Base-by-base conservation (phyloP, 805 yeast species). In the Kockiozyma suomiensis region DNA sequence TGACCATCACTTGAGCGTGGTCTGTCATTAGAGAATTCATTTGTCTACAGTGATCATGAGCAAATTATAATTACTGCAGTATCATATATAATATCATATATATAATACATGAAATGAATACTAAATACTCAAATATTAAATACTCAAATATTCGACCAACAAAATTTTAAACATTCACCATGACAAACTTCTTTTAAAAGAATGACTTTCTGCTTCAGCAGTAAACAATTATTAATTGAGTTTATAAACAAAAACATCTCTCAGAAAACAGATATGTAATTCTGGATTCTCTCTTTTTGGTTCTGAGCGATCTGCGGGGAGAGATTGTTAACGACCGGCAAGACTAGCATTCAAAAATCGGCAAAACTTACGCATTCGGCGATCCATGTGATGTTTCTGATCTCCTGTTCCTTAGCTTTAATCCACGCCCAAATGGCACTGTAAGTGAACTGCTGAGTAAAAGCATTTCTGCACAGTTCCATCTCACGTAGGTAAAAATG, bases 321-420 rank as follows among this genome's bases (percentile, higher is more conserved):
- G 7, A 17, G 28, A 23, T 12, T 28, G n/a, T 17, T 23, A 17
- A 23, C 28, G 12, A 40, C 17, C 19, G 12, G 40, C 43, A 38
- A 21, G 17, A 25, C 3, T 13, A 40, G 46, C 6, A 21, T 30
- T n/a, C n/a, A n/a, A n/a, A n/a, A n/a, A n/a, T n/a, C n/a, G n/a
- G 4, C 4, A 1, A n/a, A 17, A 58, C 62, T 58, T 48, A 58
- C 62, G 79, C 99, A 94, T 78, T 94, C 99, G 51, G 98, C 97
- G 58, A 94, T 93, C 99, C 99, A 94, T n/a, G 98, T 90, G 67
- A 94, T 87, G 74, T 94, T 94, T 76, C 99, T 84, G 61, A 96
- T 85, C 75, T 94, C 99, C 76, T 96, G 99, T 76, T 94, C 99
- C 71, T 88, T 88, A 17, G 97, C 87, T 75, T 90, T 88, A 72